These are phyloP conservation scores for Boletus rufocinnamomeus DNA, from an alignment of 768 basidiomycete species.

Conservation along the genomic window DNA sequence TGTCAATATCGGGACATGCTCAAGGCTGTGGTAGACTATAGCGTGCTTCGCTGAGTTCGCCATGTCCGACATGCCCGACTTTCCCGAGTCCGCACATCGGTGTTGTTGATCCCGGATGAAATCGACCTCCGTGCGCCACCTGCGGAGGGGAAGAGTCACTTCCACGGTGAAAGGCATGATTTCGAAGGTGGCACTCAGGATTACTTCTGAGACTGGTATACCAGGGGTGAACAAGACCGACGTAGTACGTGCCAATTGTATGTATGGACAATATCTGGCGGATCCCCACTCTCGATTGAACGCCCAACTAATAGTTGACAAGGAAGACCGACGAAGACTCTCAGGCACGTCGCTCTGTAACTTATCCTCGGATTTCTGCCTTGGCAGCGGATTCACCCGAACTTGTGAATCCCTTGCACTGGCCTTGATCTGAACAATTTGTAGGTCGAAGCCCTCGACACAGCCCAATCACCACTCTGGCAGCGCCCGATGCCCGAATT, in stretches of 20 bases:
- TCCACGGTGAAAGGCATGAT: conserved; percentile 40
- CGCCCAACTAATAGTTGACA: no score
- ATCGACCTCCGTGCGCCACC: conserved; percentile 55
- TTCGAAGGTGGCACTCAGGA: conserved; percentile 44
- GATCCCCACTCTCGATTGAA: not conserved
- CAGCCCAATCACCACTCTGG: not conserved
- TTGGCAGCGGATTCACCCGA: not conserved
- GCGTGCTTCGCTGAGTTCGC: conserved; percentile 52
- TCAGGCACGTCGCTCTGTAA: no score
- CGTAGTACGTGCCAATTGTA: not conserved
- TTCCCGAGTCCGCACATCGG: conserved; percentile 50
- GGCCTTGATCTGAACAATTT: no score
- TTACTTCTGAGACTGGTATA: not conserved
- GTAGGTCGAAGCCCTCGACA: not conserved
- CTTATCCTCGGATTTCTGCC: not conserved
- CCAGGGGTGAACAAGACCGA: no score
- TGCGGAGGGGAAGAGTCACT: conserved; percentile 56
- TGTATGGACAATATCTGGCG: no score
- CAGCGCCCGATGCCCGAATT: no score
- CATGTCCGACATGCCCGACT: conserved; percentile 63
- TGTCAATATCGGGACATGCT: conserved; percentile 45
- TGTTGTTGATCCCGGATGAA: conserved; percentile 58
- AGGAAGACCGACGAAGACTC: no score
- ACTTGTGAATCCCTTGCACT: not conserved
- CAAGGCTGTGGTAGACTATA: conserved; percentile 59